phyloP scores from a whole-genome alignment of 768 basidiomycete genomes.

The Russula abietina region DNA sequence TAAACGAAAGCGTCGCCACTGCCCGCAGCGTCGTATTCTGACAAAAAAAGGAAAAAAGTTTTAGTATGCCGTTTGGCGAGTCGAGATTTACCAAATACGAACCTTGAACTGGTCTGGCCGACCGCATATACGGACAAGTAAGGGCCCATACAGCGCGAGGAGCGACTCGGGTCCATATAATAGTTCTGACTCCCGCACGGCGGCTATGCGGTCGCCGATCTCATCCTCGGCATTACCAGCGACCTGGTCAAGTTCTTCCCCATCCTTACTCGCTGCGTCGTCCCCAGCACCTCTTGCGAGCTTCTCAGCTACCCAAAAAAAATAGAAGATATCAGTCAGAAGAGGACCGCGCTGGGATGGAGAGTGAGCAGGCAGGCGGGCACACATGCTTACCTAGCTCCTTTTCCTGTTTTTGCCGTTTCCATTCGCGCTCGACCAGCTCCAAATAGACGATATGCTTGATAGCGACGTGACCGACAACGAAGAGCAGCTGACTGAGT shows the following conservation, averaged over 20 bases:
- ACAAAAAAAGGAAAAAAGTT: too few relatives aligned
- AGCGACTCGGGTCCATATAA: slow-evolving; percentile 79
- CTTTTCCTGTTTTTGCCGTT: slow-evolving; percentile 89
- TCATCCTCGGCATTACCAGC: slow-evolving; percentile 98
- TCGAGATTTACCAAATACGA: not conserved
- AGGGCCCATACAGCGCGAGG: slow-evolving; percentile 78
- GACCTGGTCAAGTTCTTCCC: slow-evolving; percentile 93
- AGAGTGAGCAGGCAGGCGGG: not conserved
- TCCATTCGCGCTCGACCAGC: slow-evolving; percentile 92
- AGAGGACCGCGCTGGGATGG: too few relatives aligned
- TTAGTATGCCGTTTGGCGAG: too few relatives aligned
- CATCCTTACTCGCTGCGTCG: slow-evolving; percentile 43
- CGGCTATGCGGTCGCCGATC: slow-evolving; percentile 86
- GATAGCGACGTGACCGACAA: slow-evolving; percentile 94
- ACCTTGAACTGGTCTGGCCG: slow-evolving; percentile 91
- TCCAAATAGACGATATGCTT: slow-evolving; percentile 97
- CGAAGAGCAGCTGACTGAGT: slow-evolving; percentile 89
- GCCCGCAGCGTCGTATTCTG: slow-evolving; percentile 85
- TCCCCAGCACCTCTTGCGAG: slow-evolving; percentile 37
- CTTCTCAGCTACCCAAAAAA: slow-evolving; percentile 49
- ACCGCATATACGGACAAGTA: slow-evolving; percentile 86
- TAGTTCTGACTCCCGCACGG: slow-evolving; percentile 79
- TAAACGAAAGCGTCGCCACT: slow-evolving; percentile 81
- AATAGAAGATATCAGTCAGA: not conserved
- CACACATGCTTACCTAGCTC: slow-evolving; percentile 51